Percentiles rank a stretch among this genome's conserved stretches.
These are phyloP conservation scores for Colletotrichum orchidophilum DNA, from an alignment of 2,329 filamentous ascomycete genomes.

Conservation along the genomic window DNA sequence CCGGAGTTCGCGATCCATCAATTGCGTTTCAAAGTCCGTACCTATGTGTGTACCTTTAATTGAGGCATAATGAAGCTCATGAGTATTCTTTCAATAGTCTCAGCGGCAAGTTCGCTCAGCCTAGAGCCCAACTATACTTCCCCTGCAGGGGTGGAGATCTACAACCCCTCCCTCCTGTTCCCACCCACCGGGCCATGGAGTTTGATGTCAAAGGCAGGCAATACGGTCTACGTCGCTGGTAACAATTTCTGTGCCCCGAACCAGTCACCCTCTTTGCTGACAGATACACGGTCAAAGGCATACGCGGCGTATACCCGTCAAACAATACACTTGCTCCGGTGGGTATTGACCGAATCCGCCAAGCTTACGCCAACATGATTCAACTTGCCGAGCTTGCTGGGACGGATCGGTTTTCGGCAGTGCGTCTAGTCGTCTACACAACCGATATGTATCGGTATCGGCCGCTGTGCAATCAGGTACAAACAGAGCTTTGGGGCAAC, in stretches of 20 bases:
- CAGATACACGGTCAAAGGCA: conserved; percentile 35
- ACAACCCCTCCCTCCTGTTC: conserved; percentile 41
- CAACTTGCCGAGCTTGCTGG: conserved; percentile 42
- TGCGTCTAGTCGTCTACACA: conserved; percentile 42
- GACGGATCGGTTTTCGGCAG: conserved; percentile 35
- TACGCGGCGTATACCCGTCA: conserved; percentile 43
- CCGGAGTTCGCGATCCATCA: neutral
- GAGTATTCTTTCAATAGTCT: neutral
- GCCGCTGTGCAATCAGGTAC: conserved; percentile 43
- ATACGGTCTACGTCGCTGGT: conserved; percentile 44
- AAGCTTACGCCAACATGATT: conserved; percentile 44
- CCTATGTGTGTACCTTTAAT: neutral
- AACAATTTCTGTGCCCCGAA: neutral
- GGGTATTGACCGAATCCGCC: conserved; percentile 41
- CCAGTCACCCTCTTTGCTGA: neutral
- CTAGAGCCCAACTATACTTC: conserved; percentile 41
- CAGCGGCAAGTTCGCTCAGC: neutral
- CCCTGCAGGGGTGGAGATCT: conserved; percentile 40
- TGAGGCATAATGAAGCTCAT: neutral
- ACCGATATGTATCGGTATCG: conserved; percentile 46
- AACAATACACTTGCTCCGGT: conserved; percentile 43
- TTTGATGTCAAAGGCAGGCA: conserved; percentile 41
- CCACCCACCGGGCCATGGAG: conserved; percentile 42
- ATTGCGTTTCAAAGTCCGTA: neutral
- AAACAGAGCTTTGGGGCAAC: conserved; percentile 43